These are phyloP conservation scores for Epichloe hybrida DNA, from an alignment of 2,329 filamentous ascomycete genomes.

Conservation along the genomic window DNA sequence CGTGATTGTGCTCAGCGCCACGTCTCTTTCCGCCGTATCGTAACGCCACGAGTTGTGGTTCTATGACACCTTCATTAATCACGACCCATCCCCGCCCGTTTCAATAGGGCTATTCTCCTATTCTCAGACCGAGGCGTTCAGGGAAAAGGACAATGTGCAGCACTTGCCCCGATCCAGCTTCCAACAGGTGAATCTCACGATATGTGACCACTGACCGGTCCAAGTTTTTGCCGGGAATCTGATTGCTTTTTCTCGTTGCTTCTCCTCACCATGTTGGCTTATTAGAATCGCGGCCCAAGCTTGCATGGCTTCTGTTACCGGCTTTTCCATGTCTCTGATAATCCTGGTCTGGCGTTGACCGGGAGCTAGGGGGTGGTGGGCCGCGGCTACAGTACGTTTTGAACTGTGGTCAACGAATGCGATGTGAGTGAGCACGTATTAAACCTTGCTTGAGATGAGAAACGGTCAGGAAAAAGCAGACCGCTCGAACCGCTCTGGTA, in stretches of 20 bases:
- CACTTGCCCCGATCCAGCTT: neutral
- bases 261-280: neutral
- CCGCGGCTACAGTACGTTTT: neutral
- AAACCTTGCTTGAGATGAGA: neutral
- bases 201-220: neutral
- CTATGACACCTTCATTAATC: neutral
- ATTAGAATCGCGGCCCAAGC: neutral
- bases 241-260: neutral
- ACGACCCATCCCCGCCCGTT: no score
- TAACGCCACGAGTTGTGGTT: neutral
- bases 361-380: neutral
- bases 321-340: neutral
- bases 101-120: no score
- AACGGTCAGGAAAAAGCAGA: neutral
- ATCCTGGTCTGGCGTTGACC: constrained; percentile 1
- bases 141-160: neutral
- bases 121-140: neutral
- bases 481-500: neutral
- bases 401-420: neutral
- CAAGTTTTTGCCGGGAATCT: neutral
- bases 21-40: neutral
- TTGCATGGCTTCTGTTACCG: neutral
- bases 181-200: neutral
- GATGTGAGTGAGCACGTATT: neutral
- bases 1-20: neutral